These are phyloP conservation scores for Hortiboletus campestris DNA, from an alignment of 768 basidiomycete species.

Conservation along the genomic window DNA sequence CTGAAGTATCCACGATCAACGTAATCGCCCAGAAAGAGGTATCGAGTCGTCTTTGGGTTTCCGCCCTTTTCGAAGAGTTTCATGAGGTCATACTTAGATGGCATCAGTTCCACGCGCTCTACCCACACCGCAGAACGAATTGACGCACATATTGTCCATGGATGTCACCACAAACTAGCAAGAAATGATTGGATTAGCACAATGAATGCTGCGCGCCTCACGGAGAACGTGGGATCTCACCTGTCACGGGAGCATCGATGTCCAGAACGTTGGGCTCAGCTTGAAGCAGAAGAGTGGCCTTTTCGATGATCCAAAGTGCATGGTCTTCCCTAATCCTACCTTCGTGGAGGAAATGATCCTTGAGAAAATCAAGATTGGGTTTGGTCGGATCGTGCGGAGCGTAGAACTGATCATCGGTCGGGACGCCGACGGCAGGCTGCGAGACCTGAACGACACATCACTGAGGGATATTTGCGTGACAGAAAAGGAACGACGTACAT, in stretches of 20 bases:
- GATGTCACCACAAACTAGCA: constrained; percentile 19
- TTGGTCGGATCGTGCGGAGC: constrained; percentile 60
- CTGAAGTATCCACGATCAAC: constrained; percentile 77
- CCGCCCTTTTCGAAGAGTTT: constrained; percentile 78
- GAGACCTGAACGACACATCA: constrained; percentile 44
- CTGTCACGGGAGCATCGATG: constrained; percentile 72
- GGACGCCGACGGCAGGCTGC: constrained; percentile 58
- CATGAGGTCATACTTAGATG: constrained; percentile 67
- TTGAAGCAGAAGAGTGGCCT: constrained; percentile 53
- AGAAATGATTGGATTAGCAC: constrained; percentile 4
- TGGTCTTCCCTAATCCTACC: constrained; percentile 65
- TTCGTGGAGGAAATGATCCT: constrained; percentile 75
- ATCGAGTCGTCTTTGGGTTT: constrained; percentile 69
- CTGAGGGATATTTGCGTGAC: not conserved
- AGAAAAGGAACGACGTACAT: constrained; percentile 15
- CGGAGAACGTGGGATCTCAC: constrained; percentile 34
- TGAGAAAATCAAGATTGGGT: constrained; percentile 70
- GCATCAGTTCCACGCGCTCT: constrained; percentile 5
- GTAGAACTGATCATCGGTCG: constrained; percentile 76
- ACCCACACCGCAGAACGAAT: not conserved
- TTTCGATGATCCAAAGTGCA: constrained; percentile 64
- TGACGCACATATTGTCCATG: constrained; percentile 29
- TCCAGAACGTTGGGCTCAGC: constrained; percentile 64
- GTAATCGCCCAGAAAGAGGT: constrained; percentile 74
- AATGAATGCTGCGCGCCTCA: constrained; percentile 18